Evolutionary conservation across 768 basidiomycete genomes (phyloP).

Genomic region (Cyclocybe cylindracea): DNA sequence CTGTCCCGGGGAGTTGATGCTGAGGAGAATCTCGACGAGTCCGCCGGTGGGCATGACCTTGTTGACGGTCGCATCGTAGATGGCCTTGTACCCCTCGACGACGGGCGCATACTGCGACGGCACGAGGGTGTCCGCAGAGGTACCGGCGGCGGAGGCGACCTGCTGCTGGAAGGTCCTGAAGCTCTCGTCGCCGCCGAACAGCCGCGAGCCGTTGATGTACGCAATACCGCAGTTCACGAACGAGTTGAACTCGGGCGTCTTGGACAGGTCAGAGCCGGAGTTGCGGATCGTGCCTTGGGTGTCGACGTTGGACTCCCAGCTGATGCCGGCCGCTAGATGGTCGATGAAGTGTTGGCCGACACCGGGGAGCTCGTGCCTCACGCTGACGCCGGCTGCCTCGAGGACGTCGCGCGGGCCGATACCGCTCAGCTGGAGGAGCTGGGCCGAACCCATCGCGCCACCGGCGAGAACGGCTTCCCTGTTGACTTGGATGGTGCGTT

Average conservation of each 20-base stretch:
- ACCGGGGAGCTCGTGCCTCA: constrained; percentile 51
- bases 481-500: constrained; percentile 49
- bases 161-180: constrained; percentile 20
- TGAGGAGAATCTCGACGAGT: constrained; percentile 57
- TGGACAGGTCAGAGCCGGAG: constrained; percentile 28
- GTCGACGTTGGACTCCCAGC: constrained; percentile 21
- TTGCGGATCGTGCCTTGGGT: constrained; percentile 28
- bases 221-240: constrained; percentile 67
- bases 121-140: constrained; percentile 32
- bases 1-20: constrained; percentile 33
- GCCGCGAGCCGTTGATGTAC: constrained; percentile 55
- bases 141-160: constrained; percentile 9
- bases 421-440: constrained; percentile 57
- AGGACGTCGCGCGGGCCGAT: constrained; percentile 59
- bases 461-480: constrained; percentile 62
- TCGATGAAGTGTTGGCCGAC: constrained; percentile 65
- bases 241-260: constrained; percentile 45
- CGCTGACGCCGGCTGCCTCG: constrained; percentile 41
- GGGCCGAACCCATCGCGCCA: constrained; percentile 54
- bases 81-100: constrained; percentile 54
- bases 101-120: constrained; percentile 46
- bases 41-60: constrained; percentile 44
- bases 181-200: constrained; percentile 35
- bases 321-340: constrained; percentile 31
- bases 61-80: constrained; percentile 46